Evolutionary conservation across 2,329 filamentous ascomycete genomes (phyloP), one percentile per base, ranked within the genome.

Genomic region (Calonectria pteridis): DNA sequence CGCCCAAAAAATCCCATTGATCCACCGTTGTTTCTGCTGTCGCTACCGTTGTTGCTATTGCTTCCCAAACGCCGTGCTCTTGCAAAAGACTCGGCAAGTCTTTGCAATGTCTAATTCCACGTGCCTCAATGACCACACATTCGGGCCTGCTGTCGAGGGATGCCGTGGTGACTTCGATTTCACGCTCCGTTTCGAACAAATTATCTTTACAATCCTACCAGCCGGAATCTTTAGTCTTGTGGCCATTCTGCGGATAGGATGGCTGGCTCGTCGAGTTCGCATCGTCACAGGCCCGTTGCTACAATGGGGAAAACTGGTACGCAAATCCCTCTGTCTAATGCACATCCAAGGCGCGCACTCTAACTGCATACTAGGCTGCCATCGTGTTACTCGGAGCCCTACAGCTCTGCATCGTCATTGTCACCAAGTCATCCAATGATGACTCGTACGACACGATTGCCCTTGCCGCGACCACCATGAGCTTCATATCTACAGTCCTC

Each of bases 131-230:
- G 84, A 86, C 75, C 67, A 79, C 63, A 72, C 80, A 20, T 82
- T 88, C n/a, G 86, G 86, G 5, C 86, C 86, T 0, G 72, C 77
- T n/a, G 84, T 88, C 37, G 69, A 77, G 13, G 86, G 84, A 29
- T 88, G 86, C 68, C 84, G 86, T 14, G 83, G 79, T 73, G 83
- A 86, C 69, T 88, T 88, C 72, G 87, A 88, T 75, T 87, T 88
- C 58, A 88, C 86, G 13, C 77, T 88, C 65, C 81, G 79, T 23
- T 88, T 89, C 67, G 86, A 88, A 76, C 82, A 85, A 59, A 77
- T 86, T 3, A 81, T 88, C 55, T 84, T 88, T 46, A 82, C 83
- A 4, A 78, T 87, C 14, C 70, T 85, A 1, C 87, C 87, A 0
- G 77, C 83, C 0, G 46, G 31, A 35, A 71, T 81, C 9, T 68